Base-by-base conservation (phyloP, 1,284 basidiomycete genomes). In the Boletus smithii region DNA sequence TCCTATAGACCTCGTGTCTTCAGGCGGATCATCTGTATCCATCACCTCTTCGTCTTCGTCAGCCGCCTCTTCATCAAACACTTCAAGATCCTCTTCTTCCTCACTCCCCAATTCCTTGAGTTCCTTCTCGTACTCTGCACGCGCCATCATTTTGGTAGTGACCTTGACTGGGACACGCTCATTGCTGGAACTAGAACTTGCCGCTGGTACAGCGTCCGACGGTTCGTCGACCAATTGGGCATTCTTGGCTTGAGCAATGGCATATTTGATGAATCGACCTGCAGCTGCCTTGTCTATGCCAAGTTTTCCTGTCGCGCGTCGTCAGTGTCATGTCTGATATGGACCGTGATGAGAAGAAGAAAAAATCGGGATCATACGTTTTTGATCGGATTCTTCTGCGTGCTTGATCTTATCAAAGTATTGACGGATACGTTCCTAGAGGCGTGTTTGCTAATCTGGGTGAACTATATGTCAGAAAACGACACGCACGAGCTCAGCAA, bases 371-470 rank as follows among this genome's bases (percentile, higher is more conserved):
- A 30, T 67, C 80, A 53, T 57, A 84, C 85, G 73, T 60, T 77
- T 73, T 30, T 75, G 74, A 17, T 53, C 38, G 0, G 80, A 76
- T 48, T 82, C 78, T 65, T 91, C 86, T 3, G 85, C 85, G 33
- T 76, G 72, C 53, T 81, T 78, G 47, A 91, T 85, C 62, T 91
- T 91, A 47, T 81, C 79, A 67, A 91, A 91, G 65, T 91, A 91
- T 54, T 80, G 72, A 35, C 79, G 76, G 16, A 91, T 74, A 55
- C 88, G 76, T 55, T 86, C 83, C 88, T 91, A 46, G 23, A 17
- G 9, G 3, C 8, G 26, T 14, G 14, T 14, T 38, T 18, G 26
- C 6, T 9, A 2, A 44, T n/a, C 27, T 27, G 40, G 29, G 32
- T 30, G 34, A 32, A 30, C 13, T 11, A 26, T 31, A 37, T 20